Conservation (phyloP, 192 early-diverging fungal species). For the Backusella luteola region DNA sequence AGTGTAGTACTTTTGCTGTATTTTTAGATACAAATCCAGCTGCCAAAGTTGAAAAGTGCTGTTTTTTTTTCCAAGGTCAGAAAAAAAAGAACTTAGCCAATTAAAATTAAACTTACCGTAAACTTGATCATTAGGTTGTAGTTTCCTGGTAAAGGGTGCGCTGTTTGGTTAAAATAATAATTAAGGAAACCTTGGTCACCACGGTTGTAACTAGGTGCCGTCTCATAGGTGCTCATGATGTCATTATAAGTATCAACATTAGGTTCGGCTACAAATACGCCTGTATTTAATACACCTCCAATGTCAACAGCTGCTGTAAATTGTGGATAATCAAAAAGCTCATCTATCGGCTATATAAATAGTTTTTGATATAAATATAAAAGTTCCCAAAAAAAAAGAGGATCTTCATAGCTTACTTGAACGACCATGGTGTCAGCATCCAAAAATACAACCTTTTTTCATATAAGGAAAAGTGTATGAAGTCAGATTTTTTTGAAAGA, state of each 20-base stretch:
- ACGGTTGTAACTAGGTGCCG: conserved; percentile 29
- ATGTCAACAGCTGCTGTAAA: conserved; percentile 20
- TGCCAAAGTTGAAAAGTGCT: conserved; percentile 21
- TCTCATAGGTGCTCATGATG: conserved; percentile 13
- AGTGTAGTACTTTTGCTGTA: conserved; percentile 30
- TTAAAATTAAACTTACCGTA: conserved; percentile 4
- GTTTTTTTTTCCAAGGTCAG: neutral
- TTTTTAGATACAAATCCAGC: conserved; percentile 7
- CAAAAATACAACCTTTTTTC: conserved; percentile 17
- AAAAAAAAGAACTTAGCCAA: neutral
- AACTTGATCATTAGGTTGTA: conserved; percentile 36
- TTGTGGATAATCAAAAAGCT: conserved; percentile 19
- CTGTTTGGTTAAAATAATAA: conserved; percentile 32
- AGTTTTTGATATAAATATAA: neutral
- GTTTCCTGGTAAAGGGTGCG: conserved; percentile 20
- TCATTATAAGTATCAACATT: conserved; percentile 9
- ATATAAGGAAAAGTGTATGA: neutral
- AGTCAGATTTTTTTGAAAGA: neutral
- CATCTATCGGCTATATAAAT: conserved; percentile 16
- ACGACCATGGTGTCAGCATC: conserved; percentile 26
- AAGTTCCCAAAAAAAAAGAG: neutral
- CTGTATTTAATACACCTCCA: conserved; percentile 19
- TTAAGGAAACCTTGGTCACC: conserved; percentile 38
- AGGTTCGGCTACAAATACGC: conserved; percentile 23
- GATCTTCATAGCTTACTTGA: conserved; percentile 6